Conservation (phyloP, 306 rosid genomes). For the Dryas alaskensis region DNA sequence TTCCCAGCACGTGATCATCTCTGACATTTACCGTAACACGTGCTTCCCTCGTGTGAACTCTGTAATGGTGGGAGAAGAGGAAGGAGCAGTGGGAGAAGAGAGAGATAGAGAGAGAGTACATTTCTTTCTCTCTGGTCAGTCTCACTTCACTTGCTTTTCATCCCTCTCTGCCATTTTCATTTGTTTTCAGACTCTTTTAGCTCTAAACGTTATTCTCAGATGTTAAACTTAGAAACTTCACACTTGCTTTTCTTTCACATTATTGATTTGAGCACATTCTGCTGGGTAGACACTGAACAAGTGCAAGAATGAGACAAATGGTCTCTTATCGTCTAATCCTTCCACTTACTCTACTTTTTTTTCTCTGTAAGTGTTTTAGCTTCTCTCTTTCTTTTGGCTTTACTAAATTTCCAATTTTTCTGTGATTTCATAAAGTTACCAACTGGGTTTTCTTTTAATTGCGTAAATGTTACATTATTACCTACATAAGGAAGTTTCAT, state of each 20-base stretch:
- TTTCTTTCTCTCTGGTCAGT: background rate
- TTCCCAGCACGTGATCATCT: slow-evolving; percentile 42
- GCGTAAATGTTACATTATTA: background rate
- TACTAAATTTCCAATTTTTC: background rate
- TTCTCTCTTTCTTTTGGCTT: background rate
- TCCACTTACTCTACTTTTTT: slow-evolving; percentile 28
- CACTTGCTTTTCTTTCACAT: slow-evolving; percentile 13
- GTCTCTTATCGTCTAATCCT: slow-evolving; percentile 26
- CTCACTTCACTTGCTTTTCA: background rate
- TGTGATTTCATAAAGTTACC: background rate
- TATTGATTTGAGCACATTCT: slow-evolving; percentile 19
- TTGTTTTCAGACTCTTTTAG: background rate
- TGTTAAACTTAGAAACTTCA: background rate
- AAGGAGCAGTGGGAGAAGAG: background rate
- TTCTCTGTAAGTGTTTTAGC: slow-evolving; percentile 37
- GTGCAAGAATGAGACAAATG: slow-evolving; percentile 38
- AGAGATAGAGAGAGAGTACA: background rate
- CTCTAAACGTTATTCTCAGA: slow-evolving; percentile 1
- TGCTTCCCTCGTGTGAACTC: slow-evolving; percentile 31
- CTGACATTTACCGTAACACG: slow-evolving; percentile 21
- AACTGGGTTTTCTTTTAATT: slow-evolving; percentile 9
- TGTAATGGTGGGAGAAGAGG: background rate
- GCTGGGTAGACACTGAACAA: slow-evolving; percentile 15
- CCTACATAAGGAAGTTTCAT: background rate
- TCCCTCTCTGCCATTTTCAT: background rate